Base-by-base conservation (phyloP, 176 grass and related monocot species). In the Secale cereale region DNA sequence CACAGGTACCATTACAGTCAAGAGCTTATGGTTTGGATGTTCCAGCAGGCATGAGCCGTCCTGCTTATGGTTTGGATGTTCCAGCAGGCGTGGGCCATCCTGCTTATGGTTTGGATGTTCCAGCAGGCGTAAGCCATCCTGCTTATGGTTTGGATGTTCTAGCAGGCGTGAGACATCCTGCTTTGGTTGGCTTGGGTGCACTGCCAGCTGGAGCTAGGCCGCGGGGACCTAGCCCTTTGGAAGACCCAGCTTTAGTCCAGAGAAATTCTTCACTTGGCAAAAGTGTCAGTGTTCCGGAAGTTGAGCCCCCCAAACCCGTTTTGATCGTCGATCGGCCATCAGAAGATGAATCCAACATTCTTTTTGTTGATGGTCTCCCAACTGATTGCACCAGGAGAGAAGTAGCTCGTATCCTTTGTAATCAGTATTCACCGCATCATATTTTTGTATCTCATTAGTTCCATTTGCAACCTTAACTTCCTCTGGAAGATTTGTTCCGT, bases 351-450 rank as follows among this genome's bases (percentile, higher is more conserved):
- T 94, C 94, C 32, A 97, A 91, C 71, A 90, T 97, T 86, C 82
- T 97, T 56, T 97, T 91, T 97, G 89, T 94, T 86, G 94, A 94
- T 75, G 74, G 87, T 86, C 94, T 94, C 22, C 94, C 94, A 88
- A 81, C 94, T 70, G 91, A 97, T 90, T 97, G 91, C 82, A 90
- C 91, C 74, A 90, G 94, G 80, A 91, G 94, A 94, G 91, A 97
- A 94, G 91, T 94, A 57, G 77, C 86, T 65, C 91, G 94, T 97
- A 97, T 97, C 91, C 91, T 91, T 97, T 19, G 20, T 63, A 8
- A 74, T 50, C 32, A 62, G 6, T 50, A 75, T 66, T 65, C 9
- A 72, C 67, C 75, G 45, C 57, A 52, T 68, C 41, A 66, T 59
- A 79, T 60, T 56, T 85, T 28, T 39, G 36, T 76, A 45, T 69